These are phyloP conservation scores for Elongisporangium anandrum DNA, from an alignment of 352 stramenopile species.

Conservation along the genomic window DNA sequence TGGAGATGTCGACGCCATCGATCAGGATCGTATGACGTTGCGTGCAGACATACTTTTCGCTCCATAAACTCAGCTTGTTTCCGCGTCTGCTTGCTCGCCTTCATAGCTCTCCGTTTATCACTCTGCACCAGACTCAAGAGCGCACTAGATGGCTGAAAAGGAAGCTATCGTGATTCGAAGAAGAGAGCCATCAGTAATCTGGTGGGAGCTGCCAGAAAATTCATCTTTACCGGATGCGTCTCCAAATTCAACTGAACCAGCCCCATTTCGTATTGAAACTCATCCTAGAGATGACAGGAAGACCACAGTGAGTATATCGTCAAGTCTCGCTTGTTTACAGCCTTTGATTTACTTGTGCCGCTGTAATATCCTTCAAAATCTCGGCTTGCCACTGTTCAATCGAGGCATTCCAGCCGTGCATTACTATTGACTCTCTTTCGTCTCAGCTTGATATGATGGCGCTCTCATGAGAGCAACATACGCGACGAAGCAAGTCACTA, in stretches of 20 bases:
- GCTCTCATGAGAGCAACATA: neutral
- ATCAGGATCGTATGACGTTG: no score
- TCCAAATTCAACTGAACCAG: constrained; percentile 42
- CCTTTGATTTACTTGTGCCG: neutral
- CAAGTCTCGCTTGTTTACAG: neutral
- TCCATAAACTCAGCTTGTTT: constrained; percentile 49
- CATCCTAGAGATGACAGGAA: neutral
- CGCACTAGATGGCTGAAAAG: constrained; percentile 50
- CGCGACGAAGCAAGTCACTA: neutral
- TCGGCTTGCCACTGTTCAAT: neutral
- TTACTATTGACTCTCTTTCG: neutral
- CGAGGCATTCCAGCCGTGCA: neutral
- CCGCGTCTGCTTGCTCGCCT: constrained; percentile 19
- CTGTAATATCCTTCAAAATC: neutral
- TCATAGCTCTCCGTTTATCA: constrained; percentile 23
- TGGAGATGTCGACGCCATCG: no score
- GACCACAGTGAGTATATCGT: neutral
- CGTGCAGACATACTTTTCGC: constrained; percentile 25
- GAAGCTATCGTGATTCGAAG: constrained; percentile 17
- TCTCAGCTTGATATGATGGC: neutral
- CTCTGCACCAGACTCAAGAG: constrained; percentile 37
- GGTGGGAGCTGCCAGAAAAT: no score
- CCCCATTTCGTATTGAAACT: constrained; percentile 7
- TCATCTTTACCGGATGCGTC: constrained; percentile 30
- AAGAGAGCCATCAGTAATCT: no score